Conservation (phyloP, 2,329 filamentous ascomycete species). For the Xylaria sp. region DNA sequence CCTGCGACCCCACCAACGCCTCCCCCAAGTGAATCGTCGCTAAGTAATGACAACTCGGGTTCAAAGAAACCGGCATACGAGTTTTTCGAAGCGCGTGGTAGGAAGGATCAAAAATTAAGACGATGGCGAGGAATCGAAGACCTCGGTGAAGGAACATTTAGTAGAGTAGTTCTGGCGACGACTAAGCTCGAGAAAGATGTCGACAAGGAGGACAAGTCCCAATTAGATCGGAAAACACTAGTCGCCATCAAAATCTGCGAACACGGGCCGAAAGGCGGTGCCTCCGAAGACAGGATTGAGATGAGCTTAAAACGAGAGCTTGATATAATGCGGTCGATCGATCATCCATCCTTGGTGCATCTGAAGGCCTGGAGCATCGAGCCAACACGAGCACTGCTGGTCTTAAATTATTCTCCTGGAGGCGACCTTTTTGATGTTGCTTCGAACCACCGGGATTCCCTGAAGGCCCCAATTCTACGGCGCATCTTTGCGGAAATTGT, state of each 20-base stretch:
- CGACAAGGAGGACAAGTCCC: constrained; percentile 46
- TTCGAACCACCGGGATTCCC: constrained; percentile 69
- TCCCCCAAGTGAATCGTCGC: constrained; percentile 76
- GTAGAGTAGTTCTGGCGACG: constrained; percentile 89
- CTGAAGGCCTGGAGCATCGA: constrained; percentile 92
- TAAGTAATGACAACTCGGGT: constrained; percentile 51
- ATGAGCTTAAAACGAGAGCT: constrained; percentile 93
- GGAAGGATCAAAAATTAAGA: constrained; percentile 71
- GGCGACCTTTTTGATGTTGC: constrained; percentile 95
- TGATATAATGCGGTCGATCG: constrained; percentile 87
- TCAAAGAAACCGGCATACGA: constrained; percentile 55
- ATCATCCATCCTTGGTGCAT: constrained; percentile 88
- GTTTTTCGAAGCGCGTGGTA: constrained; percentile 72
- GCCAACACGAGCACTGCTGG: constrained; percentile 78
- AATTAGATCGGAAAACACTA: constrained; percentile 73
- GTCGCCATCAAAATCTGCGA: constrained; percentile 97
- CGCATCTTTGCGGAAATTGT: constrained; percentile 91
- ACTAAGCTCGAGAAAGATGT: constrained; percentile 67
- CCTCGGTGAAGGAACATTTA: constrained; percentile 94
- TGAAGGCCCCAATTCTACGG: constrained; percentile 73
- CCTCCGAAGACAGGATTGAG: constrained; percentile 90
- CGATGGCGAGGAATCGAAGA: constrained; percentile 80
- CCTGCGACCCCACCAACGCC: constrained; percentile 76
- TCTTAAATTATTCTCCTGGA: constrained; percentile 90
- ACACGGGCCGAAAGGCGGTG: constrained; percentile 90